Percentiles rank a stretch among this genome's conserved stretches.
These are phyloP conservation scores for Fusarium pseudocircinatum DNA, from an alignment of 2,329 filamentous ascomycete genomes.

Conservation along the genomic window DNA sequence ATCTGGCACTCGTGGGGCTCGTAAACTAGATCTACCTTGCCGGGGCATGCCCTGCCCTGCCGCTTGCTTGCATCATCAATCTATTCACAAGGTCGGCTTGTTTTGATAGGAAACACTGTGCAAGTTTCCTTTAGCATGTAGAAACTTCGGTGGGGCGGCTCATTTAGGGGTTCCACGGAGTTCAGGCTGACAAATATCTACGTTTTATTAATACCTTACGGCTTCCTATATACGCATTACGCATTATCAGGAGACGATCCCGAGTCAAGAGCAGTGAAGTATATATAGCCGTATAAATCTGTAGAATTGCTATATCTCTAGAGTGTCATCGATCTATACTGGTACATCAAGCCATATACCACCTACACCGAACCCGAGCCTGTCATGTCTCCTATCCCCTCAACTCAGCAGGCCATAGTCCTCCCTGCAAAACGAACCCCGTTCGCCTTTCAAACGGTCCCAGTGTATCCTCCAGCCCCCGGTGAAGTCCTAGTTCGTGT, in stretches of 20 bases:
- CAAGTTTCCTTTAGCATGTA: background rate
- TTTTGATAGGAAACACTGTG: background rate
- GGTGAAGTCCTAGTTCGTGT: slow-evolving; percentile 64
- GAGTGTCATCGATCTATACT: background rate
- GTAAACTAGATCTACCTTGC: background rate
- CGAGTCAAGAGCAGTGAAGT: background rate
- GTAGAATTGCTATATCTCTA: background rate
- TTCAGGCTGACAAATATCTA: slow-evolving; percentile 19
- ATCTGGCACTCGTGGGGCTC: background rate
- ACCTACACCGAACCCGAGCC: background rate
- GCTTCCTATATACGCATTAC: background rate
- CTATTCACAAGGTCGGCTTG: background rate
- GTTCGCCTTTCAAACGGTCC: slow-evolving; percentile 64
- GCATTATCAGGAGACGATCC: background rate
- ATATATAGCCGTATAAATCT: background rate
- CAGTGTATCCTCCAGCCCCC: slow-evolving; percentile 45
- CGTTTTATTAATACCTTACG: background rate
- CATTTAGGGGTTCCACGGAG: slow-evolving; percentile 19
- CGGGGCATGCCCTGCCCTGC: background rate
- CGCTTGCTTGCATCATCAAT: background rate
- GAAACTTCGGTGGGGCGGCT: slow-evolving; percentile 8
- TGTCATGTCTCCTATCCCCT: slow-evolving; percentile 56
- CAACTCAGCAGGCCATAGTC: slow-evolving; percentile 71
- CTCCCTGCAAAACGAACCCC: slow-evolving; percentile 63
- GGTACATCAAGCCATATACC: background rate